Base-by-base conservation (phyloP, 2,329 filamentous ascomycete genomes). In the Macrophomina tecta region DNA sequence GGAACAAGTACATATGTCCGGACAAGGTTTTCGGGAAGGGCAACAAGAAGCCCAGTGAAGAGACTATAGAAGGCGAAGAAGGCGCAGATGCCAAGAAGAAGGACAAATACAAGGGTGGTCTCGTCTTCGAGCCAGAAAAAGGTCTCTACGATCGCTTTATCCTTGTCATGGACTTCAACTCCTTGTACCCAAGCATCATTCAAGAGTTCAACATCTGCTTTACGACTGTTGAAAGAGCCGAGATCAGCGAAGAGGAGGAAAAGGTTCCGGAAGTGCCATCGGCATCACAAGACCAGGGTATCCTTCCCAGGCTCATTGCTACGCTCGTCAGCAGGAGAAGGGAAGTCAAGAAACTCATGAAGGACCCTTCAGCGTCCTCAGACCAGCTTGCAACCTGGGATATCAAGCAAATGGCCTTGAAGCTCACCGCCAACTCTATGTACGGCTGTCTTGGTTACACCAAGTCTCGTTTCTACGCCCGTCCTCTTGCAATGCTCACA, bases 201-300 rank as follows among this genome's bases (percentile, higher is more conserved):
- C 96, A 99, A 76, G 96, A 99, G 85, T 99, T 90, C 82, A 99
- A 99, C 80, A 99, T 99, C 72, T 99, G 96, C 83, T 99, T 99
- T 80, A 99, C 95, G 2, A 99, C 96, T 0, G 93, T 99, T 6
- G 92, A 98, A 69, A 86, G 95, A 72, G 84, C 87, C 48, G 83
- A 87, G 68, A 81, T 90, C 93, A 86, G 88, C 40, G 89, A 94
- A 49, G 91, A 95, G 60, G 93, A 97, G 64, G 93, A 98, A 65
- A 89, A 87, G 65, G 92, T 98, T 1, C 95, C 95, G 0, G 92
- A 97, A 69, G 91, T 97, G 1, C 94, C 94, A 2, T 82, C 82
- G 3, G 78, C 82, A 45, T 88, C 91, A 64, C 89, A 94, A 75
- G 88, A 90, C 0, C 90, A 91, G 73, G 95, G 95, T 65, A 91